Conservation (phyloP, 345 rosid genomes). For the Aurinia saxatilis region DNA sequence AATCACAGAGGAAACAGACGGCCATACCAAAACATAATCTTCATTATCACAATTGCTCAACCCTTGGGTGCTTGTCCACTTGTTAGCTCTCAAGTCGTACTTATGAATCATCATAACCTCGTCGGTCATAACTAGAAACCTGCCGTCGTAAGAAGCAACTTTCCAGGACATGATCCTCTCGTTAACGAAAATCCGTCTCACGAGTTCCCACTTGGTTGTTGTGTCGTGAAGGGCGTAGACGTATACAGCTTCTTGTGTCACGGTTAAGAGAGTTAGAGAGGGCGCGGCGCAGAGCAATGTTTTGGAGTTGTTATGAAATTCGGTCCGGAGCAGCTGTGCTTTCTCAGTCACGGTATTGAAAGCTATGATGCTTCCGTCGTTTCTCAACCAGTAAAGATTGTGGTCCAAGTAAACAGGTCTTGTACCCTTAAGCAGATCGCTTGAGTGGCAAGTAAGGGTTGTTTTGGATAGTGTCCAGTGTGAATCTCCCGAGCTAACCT, state of each 20-base stretch:
- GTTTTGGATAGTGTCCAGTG: not conserved
- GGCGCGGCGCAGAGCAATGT: not conserved
- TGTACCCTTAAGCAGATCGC: not conserved
- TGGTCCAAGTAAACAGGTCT: not conserved
- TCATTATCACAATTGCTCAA: not conserved
- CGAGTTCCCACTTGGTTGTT: not conserved
- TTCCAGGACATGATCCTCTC: not conserved
- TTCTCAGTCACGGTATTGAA: not conserved
- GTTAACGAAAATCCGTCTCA: not conserved
- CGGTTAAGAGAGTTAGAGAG: not conserved
- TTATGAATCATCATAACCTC: not conserved
- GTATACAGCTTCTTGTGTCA: not conserved
- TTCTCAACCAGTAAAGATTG: not conserved
- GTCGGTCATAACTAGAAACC: not conserved
- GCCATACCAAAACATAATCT: not conserved
- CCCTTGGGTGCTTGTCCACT: not conserved
- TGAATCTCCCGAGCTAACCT: not conserved
- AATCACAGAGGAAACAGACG: not conserved
- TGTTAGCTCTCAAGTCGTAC: slow-evolving; percentile 6
- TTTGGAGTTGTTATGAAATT: not conserved
- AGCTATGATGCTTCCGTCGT: not conserved
- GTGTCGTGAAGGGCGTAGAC: not conserved
- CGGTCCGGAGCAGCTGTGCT: not conserved
- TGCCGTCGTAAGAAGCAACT: not conserved
- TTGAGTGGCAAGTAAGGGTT: slow-evolving; percentile 2